These are phyloP conservation scores for Rhodotorula sp. DNA, from an alignment of 1,284 basidiomycete species.

Conservation along the genomic window DNA sequence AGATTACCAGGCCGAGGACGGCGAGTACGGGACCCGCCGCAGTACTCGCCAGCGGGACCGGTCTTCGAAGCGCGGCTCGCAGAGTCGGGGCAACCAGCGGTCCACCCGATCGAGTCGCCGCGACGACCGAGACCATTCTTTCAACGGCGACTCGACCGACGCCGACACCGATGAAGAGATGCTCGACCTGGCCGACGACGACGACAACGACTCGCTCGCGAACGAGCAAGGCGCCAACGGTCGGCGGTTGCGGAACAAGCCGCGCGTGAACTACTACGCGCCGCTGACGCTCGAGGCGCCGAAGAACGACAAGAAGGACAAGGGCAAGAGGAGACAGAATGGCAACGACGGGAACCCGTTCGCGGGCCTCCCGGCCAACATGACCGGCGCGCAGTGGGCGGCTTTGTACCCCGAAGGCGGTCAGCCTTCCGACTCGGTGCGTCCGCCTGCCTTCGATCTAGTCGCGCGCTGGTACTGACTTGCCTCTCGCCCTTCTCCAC, in stretches of 20 bases:
- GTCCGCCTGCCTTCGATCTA: neutral
- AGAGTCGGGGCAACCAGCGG: neutral
- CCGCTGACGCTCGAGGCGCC: slow-evolving; percentile 23
- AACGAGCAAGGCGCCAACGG: slow-evolving; percentile 28
- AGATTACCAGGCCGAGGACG: slow-evolving; percentile 6
- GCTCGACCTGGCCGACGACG: slow-evolving; percentile 39
- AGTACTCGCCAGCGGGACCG: neutral
- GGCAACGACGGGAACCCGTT: slow-evolving; percentile 37
- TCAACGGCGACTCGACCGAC: slow-evolving; percentile 24
- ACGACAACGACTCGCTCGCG: slow-evolving; percentile 28
- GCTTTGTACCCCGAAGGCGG: slow-evolving; percentile 36
- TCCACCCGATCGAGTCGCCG: slow-evolving; percentile 10
- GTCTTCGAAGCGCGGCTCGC: neutral
- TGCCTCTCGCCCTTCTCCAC: too few species aligned
- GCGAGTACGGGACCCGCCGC: slow-evolving; percentile 3
- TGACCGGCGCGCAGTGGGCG: slow-evolving; percentile 39
- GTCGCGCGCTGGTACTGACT: neutral
- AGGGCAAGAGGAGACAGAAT: slow-evolving; percentile 20
- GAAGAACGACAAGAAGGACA: slow-evolving; percentile 20
- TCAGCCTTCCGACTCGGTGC: slow-evolving; percentile 34
- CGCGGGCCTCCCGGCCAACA: slow-evolving; percentile 33
- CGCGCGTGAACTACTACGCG: slow-evolving; percentile 40
- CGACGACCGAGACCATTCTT: slow-evolving; percentile 7
- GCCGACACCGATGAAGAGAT: slow-evolving; percentile 27
- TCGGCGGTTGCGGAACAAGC: slow-evolving; percentile 47